Conservation (phyloP, 2,329 filamentous ascomycete species). For the Ascocoryne sarcoides region DNA sequence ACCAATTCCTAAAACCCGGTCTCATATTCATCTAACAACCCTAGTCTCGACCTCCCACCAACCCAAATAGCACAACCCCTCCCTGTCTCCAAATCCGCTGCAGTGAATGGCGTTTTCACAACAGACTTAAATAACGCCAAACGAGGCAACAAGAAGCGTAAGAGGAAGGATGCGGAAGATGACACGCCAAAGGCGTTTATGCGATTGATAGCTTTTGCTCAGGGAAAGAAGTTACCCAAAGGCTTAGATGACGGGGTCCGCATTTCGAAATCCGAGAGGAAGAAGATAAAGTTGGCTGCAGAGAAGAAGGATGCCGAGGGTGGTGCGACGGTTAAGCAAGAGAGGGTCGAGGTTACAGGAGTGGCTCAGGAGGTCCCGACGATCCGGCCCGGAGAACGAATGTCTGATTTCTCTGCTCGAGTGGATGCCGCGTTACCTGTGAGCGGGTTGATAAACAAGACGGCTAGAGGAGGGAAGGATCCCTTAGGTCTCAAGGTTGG, state of each 20-base stretch:
- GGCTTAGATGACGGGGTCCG: constrained; percentile 64
- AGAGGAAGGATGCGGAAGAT: constrained; percentile 44
- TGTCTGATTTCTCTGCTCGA: constrained; percentile 72
- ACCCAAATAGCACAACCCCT: constrained; percentile 50
- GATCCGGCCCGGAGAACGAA: constrained; percentile 74
- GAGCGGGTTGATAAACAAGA: constrained; percentile 57
- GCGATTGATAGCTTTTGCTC: constrained; percentile 69
- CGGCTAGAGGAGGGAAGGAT: constrained; percentile 50
- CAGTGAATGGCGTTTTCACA: constrained; percentile 30
- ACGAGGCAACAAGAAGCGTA: constrained; percentile 38
- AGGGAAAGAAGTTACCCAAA: constrained; percentile 49
- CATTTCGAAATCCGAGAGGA: constrained; percentile 27
- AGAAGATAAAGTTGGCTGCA: constrained; percentile 7
- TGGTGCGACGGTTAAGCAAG: constrained; percentile 12
- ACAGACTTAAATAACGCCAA: constrained; percentile 21
- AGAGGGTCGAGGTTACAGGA: constrained; percentile 18
- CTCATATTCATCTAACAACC: constrained; percentile 19
- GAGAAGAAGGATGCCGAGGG: constrained; percentile 14
- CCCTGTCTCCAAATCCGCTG: constrained; percentile 39
- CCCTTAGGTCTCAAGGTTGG: constrained; percentile 56
- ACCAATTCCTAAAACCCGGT: neutral
- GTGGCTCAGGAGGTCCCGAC: constrained; percentile 41
- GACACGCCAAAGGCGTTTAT: constrained; percentile 86
- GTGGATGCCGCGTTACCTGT: constrained; percentile 82
- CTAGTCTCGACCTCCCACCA: constrained; percentile 43